Conservation (phyloP, 179 eudicot genomes). For the Nepenthes alata region DNA sequence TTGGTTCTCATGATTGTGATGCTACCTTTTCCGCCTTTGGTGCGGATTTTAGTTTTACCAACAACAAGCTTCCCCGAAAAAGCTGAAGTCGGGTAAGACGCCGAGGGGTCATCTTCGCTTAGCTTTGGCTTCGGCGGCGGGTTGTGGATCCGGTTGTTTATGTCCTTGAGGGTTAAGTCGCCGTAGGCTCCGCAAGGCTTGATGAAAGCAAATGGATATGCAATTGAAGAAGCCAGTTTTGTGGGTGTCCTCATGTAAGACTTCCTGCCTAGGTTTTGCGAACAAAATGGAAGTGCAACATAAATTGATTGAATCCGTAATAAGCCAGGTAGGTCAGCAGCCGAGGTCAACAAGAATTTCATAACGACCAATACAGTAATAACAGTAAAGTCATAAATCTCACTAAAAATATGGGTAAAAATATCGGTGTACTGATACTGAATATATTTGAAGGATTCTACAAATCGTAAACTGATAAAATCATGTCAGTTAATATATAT, state of each 20-base stretch:
- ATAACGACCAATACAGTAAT: too few relatives aligned
- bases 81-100: constrained; percentile 63
- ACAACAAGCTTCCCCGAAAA: constrained; percentile 89
- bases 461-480: too few relatives aligned
- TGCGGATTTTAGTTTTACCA: constrained; percentile 79
- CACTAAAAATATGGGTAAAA: too few relatives aligned
- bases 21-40: constrained; percentile 94
- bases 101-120: constrained; percentile 21
- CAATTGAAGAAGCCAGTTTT: constrained; percentile 57
- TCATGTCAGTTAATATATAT: too few relatives aligned
- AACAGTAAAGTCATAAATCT: too few relatives aligned
- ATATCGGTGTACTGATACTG: too few relatives aligned
- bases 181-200: constrained; percentile 68
- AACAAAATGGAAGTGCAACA: not conserved
- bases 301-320: too few relatives aligned
- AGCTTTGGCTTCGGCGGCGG: constrained; percentile 59
- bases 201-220: constrained; percentile 78
- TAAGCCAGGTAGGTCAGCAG: too few relatives aligned
- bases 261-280: constrained; percentile 44
- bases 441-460: too few relatives aligned
- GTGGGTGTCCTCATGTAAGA: constrained; percentile 61
- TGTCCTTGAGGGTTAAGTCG: constrained; percentile 76
- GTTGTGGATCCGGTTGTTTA: constrained; percentile 62
- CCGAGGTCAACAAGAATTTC: too few relatives aligned
- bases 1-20: constrained; percentile 93